Base-by-base conservation (phyloP, 768 basidiomycete genomes). In the Pleurotus platypus region DNA sequence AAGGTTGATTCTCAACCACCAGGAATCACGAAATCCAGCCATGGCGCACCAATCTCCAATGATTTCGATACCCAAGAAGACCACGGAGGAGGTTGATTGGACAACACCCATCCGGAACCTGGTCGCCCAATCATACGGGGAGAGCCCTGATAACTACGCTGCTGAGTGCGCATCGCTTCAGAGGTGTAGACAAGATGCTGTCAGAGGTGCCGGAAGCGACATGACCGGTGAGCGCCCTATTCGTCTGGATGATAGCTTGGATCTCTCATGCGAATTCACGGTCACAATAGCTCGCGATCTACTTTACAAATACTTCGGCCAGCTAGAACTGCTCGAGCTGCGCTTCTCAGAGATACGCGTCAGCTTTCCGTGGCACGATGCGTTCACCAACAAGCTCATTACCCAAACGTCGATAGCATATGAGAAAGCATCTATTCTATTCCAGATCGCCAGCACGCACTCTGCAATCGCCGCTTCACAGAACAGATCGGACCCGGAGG, bases 251-350 rank as follows among this genome's bases (percentile, higher is more conserved):
- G 42, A 18, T n/a, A 16, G 6, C 3, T 7, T 56, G 49, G 30
- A 22, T 49, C 15, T 49, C 15, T 38, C 16, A 20, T 55, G 26
- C 22, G 49, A 42, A 43, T 35, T 53, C 60, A 37, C 61, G 24
- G 12, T 15, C 49, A 46, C 16, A 6, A 48, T 67, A 88, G 95
- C 89, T 11, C 82, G 95, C 49, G 96, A 98, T 75, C 79, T 98
- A 18, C 79, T 99, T 45, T 98, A 96, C 87, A 98, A 97, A 74
- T 99, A 99, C 76, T 99, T 98, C 75, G 96, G 97, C 37, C 97
- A 99, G 71, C 86, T 99, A 45, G 97, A 99, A 67, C 84, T 98
- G 4, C 85, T 99, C 40, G 97, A 99, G 69, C 82, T 99, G 53
- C 86, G 97, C 38, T 99, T 99, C 75, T 85, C 96, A 7, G 96